Conservation (phyloP, 305 asterid genomes). For the Nicotiana rustica region DNA sequence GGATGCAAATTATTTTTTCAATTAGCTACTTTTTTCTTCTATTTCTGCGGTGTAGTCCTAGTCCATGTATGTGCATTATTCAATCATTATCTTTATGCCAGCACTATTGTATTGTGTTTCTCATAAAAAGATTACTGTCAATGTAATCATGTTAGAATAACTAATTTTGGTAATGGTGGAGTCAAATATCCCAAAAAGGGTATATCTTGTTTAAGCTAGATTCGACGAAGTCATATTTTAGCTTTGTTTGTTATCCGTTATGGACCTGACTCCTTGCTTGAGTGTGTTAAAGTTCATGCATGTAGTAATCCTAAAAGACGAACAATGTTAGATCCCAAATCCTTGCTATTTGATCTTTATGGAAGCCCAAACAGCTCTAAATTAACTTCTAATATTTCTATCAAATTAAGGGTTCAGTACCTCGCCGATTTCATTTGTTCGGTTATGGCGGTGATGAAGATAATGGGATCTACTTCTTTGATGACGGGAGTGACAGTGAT, state of each 20-base stretch:
- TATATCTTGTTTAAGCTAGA: constrained; percentile 3
- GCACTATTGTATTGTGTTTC: background rate
- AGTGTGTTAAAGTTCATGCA: constrained; percentile 29
- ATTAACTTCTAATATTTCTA: constrained; percentile 48
- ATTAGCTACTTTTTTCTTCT: background rate
- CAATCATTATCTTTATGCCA: constrained; percentile 2
- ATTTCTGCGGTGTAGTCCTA: constrained; percentile 25
- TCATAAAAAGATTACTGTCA: background rate
- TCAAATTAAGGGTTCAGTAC: constrained; percentile 54
- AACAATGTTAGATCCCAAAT: constrained; percentile 37
- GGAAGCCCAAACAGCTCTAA: constrained; percentile 50
- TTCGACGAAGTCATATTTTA: background rate
- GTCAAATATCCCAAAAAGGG: constrained; percentile 23
- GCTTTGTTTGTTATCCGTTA: constrained; percentile 2
- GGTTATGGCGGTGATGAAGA: constrained; percentile 48
- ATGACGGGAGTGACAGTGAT: constrained; percentile 34
- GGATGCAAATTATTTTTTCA: background rate
- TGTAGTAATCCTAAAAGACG: background rate
- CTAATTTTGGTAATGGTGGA: constrained; percentile 1
- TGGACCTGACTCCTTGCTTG: constrained; percentile 14
- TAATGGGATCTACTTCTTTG: constrained; percentile 36
- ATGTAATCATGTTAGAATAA: background rate
- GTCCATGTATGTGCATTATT: constrained; percentile 1
- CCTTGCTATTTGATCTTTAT: constrained; percentile 39
- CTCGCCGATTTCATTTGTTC: constrained; percentile 49